These are phyloP conservation scores for Haberlea rhodopensis DNA, from an alignment of 257 asterid genomes.

Conservation along the genomic window DNA sequence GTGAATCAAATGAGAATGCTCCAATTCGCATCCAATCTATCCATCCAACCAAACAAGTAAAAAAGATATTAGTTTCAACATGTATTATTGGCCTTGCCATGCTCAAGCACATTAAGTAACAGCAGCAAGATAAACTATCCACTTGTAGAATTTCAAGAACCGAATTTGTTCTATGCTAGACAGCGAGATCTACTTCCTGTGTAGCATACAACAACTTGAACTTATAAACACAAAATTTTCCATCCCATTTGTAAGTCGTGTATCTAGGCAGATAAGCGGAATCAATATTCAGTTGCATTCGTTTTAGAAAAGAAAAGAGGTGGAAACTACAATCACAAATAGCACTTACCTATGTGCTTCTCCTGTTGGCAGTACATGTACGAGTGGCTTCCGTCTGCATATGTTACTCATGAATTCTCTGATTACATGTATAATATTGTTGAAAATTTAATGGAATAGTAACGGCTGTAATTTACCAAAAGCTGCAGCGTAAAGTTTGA, in stretches of 20 bases:
- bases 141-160: too few relatives aligned
- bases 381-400: conserved; percentile 95
- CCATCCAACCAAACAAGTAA: conserved; percentile 19
- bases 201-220: too few relatives aligned
- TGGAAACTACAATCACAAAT: conserved; percentile 18
- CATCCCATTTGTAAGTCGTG: too few relatives aligned
- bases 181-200: too few relatives aligned
- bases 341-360: conserved; percentile 76
- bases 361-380: conserved; percentile 75
- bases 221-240: too few relatives aligned
- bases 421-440: conserved; percentile 8
- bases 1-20: conserved; percentile 70
- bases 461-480: conserved; percentile 54
- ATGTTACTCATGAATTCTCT: conserved; percentile 17
- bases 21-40: conserved; percentile 96
- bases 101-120: too few relatives aligned
- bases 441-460: conserved; percentile 6
- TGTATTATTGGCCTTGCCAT: too few relatives aligned
- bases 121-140: too few relatives aligned
- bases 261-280: background rate
- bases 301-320: conserved; percentile 13
- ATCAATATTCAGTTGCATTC: background rate
- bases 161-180: background rate
- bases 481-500: conserved; percentile 69
- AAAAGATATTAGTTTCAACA: background rate